A percentile compares a stretch with the other conserved stretches of the same genome.
Evolutionary conservation across 768 basidiomycete species (phyloP).

Genomic region (Leccinum barrowsii): DNA sequence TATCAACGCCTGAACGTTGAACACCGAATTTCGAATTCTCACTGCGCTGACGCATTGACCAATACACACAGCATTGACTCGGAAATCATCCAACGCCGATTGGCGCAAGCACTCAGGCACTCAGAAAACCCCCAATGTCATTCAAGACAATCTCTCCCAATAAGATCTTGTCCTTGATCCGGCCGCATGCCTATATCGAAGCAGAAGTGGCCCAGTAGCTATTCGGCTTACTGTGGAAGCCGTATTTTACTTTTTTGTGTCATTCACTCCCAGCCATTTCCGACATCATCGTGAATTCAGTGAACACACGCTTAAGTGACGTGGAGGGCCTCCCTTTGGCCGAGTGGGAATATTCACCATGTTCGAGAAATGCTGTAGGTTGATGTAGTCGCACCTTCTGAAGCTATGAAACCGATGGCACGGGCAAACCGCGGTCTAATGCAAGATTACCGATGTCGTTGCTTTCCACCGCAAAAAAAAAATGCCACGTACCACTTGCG

Average conservation of each 20-base stretch:
- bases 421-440: background rate
- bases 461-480: background rate
- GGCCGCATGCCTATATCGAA: background rate
- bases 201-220: background rate
- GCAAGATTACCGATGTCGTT: background rate
- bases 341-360: background rate
- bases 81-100: background rate
- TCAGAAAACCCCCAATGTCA: background rate
- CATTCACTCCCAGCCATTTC: slow-evolving; percentile 2
- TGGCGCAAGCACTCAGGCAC: background rate
- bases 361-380: background rate
- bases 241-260: background rate
- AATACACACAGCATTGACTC: slow-evolving; percentile 5
- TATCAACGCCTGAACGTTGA: background rate
- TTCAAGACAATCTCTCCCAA: slow-evolving; percentile 3
- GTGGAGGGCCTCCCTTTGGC: background rate
- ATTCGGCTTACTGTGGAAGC: background rate
- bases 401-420: background rate
- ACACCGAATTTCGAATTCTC: slow-evolving; percentile 1
- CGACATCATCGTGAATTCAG: background rate
- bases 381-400: background rate
- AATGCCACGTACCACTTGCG: background rate
- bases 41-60: background rate
- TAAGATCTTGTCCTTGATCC: background rate
- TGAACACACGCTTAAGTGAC: background rate